A percentile compares a stretch with the other conserved stretches of the same genome.
Conservation (phyloP, 106 monocot species). For the Phalaenopsis equestris region DNA sequence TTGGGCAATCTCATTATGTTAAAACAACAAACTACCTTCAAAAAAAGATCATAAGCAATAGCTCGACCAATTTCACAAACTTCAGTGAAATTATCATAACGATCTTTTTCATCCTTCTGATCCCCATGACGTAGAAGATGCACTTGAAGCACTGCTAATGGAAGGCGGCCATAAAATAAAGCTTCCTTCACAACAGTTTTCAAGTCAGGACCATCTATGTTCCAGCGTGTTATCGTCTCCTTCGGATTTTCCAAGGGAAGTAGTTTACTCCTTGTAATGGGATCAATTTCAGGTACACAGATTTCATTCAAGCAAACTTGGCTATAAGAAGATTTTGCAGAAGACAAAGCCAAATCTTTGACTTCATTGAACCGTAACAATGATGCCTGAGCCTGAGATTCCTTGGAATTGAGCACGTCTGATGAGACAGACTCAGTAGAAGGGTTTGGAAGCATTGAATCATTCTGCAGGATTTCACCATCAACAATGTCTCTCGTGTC, state of each 20-base stretch:
- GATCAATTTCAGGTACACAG: slow-evolving; percentile 11
- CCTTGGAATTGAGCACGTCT: slow-evolving; percentile 8
- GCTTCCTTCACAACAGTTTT: slow-evolving; percentile 85
- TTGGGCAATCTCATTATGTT: slow-evolving; percentile 5
- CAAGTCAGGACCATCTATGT: slow-evolving; percentile 50
- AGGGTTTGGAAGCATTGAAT: slow-evolving; percentile 28
- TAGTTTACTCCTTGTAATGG: slow-evolving; percentile 16
- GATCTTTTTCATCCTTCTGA: slow-evolving; percentile 33
- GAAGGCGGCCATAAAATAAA: slow-evolving; percentile 64
- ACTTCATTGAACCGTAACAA: slow-evolving; percentile 8
- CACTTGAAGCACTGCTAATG: slow-evolving; percentile 79
- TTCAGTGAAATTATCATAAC: slow-evolving; percentile 65
- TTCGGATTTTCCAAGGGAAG: slow-evolving; percentile 49
- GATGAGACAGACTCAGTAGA: slow-evolving; percentile 12
- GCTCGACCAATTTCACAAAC: slow-evolving; percentile 63
- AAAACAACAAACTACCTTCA: slow-evolving; percentile 47
- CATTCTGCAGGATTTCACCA: slow-evolving; percentile 22
- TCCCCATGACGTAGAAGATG: slow-evolving; percentile 54
- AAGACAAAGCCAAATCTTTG: slow-evolving; percentile 21
- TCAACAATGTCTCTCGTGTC: slow-evolving; percentile 30
- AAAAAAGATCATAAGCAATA: slow-evolving; percentile 87
- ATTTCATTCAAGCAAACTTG: slow-evolving; percentile 10
- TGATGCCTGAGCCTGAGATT: slow-evolving; percentile 14
- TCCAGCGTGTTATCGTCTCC: slow-evolving; percentile 82
- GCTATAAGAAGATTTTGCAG: slow-evolving; percentile 24